Percentiles rank a stretch among this genome's conserved stretches.
Conservation (phyloP, 1,284 basidiomycete species). For the Inonotus hispidus region DNA sequence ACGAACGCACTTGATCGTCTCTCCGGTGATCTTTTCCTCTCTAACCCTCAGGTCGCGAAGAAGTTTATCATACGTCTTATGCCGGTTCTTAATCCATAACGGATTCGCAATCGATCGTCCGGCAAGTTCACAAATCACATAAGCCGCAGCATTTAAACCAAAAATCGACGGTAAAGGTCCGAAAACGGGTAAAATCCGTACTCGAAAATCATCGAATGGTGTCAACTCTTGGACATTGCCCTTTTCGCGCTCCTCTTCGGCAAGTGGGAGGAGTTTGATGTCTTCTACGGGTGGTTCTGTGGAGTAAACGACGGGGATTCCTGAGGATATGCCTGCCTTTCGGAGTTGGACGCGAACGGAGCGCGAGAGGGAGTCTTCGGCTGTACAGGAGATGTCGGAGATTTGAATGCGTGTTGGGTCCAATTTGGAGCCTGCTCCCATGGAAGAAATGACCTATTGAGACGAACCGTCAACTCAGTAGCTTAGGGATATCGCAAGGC, state of each 20-base stretch:
- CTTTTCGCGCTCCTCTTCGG: slow-evolving; percentile 89
- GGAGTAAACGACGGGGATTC: slow-evolving; percentile 94
- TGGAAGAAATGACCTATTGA: slow-evolving; percentile 83
- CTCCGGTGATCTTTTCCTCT: slow-evolving; percentile 60
- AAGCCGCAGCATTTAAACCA: slow-evolving; percentile 83
- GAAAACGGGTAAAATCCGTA: slow-evolving; percentile 84
- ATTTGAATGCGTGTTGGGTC: slow-evolving; percentile 97
- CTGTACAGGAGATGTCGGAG: slow-evolving; percentile 87
- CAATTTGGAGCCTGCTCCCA: slow-evolving; percentile 96
- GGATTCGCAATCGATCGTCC: slow-evolving; percentile 80
- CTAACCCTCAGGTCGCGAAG: slow-evolving; percentile 68
- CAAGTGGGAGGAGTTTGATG: slow-evolving; percentile 83
- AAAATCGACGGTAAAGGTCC: slow-evolving; percentile 85
- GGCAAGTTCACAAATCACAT: slow-evolving; percentile 79
- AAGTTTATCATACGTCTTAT: slow-evolving; percentile 81
- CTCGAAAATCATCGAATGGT: slow-evolving; percentile 91
- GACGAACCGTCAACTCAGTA: slow-evolving; percentile 3
- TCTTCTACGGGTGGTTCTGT: slow-evolving; percentile 86
- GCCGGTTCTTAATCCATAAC: slow-evolving; percentile 76
- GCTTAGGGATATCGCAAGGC: not conserved
- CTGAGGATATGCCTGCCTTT: slow-evolving; percentile 59
- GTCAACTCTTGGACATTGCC: slow-evolving; percentile 89
- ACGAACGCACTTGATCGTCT: slow-evolving; percentile 43
- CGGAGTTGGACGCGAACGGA: slow-evolving; percentile 82
- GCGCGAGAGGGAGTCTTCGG: slow-evolving; percentile 93